Conservation (phyloP, 1,284 basidiomycete species). For the Athelia psychrophila region DNA sequence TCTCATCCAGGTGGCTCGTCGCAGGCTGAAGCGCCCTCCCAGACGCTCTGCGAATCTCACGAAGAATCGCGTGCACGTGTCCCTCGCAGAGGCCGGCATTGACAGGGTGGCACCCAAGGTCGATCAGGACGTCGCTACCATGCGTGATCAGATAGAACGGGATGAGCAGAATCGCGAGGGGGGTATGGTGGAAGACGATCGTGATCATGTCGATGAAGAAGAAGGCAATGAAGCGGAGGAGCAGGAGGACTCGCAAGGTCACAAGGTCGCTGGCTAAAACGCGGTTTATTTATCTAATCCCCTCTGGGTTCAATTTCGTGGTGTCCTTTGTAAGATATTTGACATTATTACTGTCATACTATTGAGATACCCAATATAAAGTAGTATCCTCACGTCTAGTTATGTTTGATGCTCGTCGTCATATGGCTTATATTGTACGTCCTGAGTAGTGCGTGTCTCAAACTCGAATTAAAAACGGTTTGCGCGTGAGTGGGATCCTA, state of each 20-base stretch:
- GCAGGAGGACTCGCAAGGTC: slow-evolving; percentile 30
- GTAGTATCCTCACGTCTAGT: too few relatives aligned
- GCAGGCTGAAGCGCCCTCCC: slow-evolving; percentile 75
- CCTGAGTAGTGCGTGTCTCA: too few relatives aligned
- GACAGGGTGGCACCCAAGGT: slow-evolving; percentile 76
- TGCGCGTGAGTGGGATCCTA: too few relatives aligned
- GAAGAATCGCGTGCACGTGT: slow-evolving; percentile 67
- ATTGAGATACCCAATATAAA: too few relatives aligned
- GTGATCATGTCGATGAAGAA: slow-evolving; percentile 16
- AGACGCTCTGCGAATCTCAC: slow-evolving; percentile 62
- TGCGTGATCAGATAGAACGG: slow-evolving; percentile 67
- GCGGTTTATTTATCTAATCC: too few relatives aligned
- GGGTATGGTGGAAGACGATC: slow-evolving; percentile 23
- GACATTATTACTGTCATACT: too few relatives aligned
- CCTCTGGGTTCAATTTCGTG: too few relatives aligned
- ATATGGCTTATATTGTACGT: too few relatives aligned
- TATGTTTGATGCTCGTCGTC: too few relatives aligned
- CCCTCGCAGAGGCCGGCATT: slow-evolving; percentile 84
- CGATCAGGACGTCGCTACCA: slow-evolving; percentile 67
- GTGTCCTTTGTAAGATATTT: too few relatives aligned
- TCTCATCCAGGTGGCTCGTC: slow-evolving; percentile 59
- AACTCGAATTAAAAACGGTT: too few relatives aligned
- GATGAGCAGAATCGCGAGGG: slow-evolving; percentile 52
- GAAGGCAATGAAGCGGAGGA: slow-evolving; percentile 26
- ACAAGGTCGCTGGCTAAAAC: neutral